Conservation (phyloP, 257 asterid genomes). For the Lycium barbarum region DNA sequence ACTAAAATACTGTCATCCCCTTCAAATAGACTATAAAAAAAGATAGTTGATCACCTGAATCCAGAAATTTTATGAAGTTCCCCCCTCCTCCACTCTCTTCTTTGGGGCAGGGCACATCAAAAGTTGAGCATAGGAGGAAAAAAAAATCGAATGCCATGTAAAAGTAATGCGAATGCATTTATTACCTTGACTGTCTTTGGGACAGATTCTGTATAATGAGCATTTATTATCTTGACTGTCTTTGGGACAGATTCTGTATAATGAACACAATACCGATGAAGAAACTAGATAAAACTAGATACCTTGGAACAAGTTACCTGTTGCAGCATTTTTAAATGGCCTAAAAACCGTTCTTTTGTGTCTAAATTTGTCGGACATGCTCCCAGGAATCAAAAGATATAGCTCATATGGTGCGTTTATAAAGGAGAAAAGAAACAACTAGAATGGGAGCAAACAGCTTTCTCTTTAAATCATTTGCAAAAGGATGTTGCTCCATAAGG, state of each 20-base stretch:
- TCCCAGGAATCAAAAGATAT: conserved; percentile 12
- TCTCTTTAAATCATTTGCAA: conserved; percentile 1
- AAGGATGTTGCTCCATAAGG: background rate
- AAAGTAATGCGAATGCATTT: conserved; percentile 11
- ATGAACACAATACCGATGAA: background rate
- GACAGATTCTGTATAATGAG: background rate
- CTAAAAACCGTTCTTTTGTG: background rate
- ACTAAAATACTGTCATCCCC: conserved; percentile 6
- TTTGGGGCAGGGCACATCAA: background rate
- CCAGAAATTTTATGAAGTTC: background rate
- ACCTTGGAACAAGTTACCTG: background rate
- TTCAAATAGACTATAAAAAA: background rate
- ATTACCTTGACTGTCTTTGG: background rate
- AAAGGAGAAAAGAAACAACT: background rate
- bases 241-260: background rate
- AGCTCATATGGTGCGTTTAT: background rate
- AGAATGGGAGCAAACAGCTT: background rate
- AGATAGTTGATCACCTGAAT: conserved; percentile 7
- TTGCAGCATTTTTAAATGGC: background rate
- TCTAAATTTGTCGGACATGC: conserved; percentile 1
- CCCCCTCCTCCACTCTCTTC: background rate
- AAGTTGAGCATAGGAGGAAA: background rate
- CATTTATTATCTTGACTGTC: background rate
- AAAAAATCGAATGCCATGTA: background rate
- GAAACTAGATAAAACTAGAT: background rate